These are phyloP conservation scores for Nitzschia palea DNA, from an alignment of 108 stramenopile genomes.

Conservation along the genomic window DNA sequence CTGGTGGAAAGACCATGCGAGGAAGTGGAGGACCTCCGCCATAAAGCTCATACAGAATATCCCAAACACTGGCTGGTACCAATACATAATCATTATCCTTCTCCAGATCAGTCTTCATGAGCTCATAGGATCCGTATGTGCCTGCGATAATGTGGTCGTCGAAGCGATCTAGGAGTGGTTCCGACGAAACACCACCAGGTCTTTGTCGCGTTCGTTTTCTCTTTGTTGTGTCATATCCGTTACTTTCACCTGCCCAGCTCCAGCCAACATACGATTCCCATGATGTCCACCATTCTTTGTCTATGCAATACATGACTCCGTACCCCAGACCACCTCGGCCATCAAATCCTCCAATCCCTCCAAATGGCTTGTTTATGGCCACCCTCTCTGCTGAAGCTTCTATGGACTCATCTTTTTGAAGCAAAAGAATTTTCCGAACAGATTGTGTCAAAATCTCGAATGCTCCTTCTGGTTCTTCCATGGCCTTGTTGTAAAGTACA, in stretches of 20 bases:
- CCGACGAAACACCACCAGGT: conserved; percentile 69
- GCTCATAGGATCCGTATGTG: conserved; percentile 75
- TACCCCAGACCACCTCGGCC: conserved; percentile 70
- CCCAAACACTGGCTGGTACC: conserved; percentile 83
- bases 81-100: conserved; percentile 64
- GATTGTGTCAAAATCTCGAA: conserved; percentile 27
- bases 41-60: conserved; percentile 84
- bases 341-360: conserved; percentile 81
- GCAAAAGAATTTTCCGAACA: conserved; percentile 17
- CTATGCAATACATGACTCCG: conserved; percentile 82
- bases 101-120: conserved; percentile 48
- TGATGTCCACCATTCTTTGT: conserved; percentile 78
- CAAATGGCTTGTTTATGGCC: conserved; percentile 38
- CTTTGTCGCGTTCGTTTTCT: conserved; percentile 23
- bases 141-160: conserved; percentile 58
- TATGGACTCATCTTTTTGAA: conserved; percentile 4
- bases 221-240: background rate
- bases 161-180: conserved; percentile 59
- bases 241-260: conserved; percentile 45
- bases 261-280: conserved; percentile 81
- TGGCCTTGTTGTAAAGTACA: conserved; percentile 6
- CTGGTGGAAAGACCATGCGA: conserved; percentile 58
- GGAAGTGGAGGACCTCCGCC: conserved; percentile 89
- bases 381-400: background rate
- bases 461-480: conserved; percentile 24